Conservation (phyloP, 2,329 filamentous ascomycete species). For the Aspergillus pseudoglaucus region DNA sequence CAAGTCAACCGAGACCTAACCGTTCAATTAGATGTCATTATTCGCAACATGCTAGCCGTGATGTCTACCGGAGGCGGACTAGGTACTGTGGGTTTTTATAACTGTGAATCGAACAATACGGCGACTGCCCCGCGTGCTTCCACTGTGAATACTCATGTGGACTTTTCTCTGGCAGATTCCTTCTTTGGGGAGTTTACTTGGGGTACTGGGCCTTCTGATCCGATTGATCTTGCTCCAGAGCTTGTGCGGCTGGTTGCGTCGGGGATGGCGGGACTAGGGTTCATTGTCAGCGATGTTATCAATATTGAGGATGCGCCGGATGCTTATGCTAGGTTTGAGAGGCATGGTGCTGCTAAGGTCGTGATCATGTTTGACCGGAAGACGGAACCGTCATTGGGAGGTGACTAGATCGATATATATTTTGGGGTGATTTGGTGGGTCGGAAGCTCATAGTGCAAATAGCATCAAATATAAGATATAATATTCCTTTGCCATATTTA, state of each 20-base stretch:
- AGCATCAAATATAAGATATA: too few relatives aligned
- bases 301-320: constrained; percentile 24
- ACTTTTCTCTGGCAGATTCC: constrained; percentile 13
- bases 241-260: constrained; percentile 19
- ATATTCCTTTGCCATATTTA: too few relatives aligned
- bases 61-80: constrained; percentile 14
- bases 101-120: constrained; percentile 3
- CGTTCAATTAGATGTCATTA: constrained; percentile 3
- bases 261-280: constrained; percentile 20
- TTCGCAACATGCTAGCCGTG: constrained; percentile 7
- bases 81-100: constrained; percentile 17
- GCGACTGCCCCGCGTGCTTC: constrained; percentile 10
- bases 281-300: constrained; percentile 20
- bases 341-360: constrained; percentile 16
- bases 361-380: constrained; percentile 4
- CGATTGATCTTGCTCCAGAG: constrained; percentile 5
- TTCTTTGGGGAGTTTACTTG: constrained; percentile 12
- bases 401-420: too few relatives aligned
- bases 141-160: constrained; percentile 3
- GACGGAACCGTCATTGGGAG: background rate
- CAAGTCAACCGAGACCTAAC: constrained; percentile 6
- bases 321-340: constrained; percentile 20
- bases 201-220: constrained; percentile 6
- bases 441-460: too few relatives aligned
- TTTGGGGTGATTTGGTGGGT: too few relatives aligned